Conservation (phyloP, 768 basidiomycete species). For the Kwoniella mangroviensis region DNA sequence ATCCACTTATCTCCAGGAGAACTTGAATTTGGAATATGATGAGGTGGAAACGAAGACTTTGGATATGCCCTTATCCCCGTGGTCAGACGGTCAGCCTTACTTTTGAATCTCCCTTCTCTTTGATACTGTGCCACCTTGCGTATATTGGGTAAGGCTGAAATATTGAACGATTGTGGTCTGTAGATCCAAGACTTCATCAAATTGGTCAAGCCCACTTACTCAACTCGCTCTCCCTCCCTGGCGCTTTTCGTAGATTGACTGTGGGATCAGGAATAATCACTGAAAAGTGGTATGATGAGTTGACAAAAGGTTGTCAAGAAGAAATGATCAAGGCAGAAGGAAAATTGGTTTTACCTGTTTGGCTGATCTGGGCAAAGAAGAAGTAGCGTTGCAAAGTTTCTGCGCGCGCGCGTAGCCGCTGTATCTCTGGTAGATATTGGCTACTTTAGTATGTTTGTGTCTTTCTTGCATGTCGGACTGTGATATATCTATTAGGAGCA, state of each 20-base stretch:
- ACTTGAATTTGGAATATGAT: not conserved
- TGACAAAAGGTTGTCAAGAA: not conserved
- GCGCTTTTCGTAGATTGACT: not conserved
- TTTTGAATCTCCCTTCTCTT: not conserved
- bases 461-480: not conserved
- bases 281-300: conserved; percentile 2
- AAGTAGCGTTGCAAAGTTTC: not conserved
- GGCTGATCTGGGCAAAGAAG: conserved; percentile 1
- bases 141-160: no score
- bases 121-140: not conserved
- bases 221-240: not conserved
- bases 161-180: not conserved
- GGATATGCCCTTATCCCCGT: conserved; percentile 8
- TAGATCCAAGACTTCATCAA: conserved; percentile 1
- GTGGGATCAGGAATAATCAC: not conserved
- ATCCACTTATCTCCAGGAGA: conserved; percentile 3
- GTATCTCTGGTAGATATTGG: not conserved
- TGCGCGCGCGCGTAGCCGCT: no score
- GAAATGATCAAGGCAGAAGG: conserved; percentile 1
- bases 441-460: no score
- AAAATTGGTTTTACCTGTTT: conserved; percentile 8
- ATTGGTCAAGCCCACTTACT: conserved; percentile 3
- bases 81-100: conserved; percentile 8
- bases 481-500: not conserved
- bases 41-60: not conserved